Percentiles rank a stretch among this genome's conserved stretches.
phyloP scores from a whole-genome alignment of 495 filamentous ascomycete species.

The Parachaetomium inaequale region DNA sequence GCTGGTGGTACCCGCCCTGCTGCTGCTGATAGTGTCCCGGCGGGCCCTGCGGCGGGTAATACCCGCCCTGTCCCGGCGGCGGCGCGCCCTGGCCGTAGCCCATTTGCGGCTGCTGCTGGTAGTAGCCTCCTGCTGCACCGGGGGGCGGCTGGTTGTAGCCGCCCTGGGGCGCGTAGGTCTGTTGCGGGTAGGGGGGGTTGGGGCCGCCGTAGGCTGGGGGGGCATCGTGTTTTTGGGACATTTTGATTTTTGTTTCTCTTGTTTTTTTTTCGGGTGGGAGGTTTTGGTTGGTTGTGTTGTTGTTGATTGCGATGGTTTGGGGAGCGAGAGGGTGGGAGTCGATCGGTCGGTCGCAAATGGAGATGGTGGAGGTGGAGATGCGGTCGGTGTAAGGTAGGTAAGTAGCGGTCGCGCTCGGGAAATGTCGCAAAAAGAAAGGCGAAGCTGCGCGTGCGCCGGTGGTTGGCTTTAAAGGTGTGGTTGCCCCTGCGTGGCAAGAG shows the following conservation, averaged over 20 bases:
- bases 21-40: slow-evolving; percentile 25
- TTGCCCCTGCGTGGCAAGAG: slow-evolving; percentile 3
- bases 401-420: too few relatives aligned
- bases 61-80: slow-evolving; percentile 22
- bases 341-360: neutral
- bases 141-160: neutral
- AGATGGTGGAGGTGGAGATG: too few relatives aligned
- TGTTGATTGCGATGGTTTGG: neutral
- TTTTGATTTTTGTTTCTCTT: slow-evolving; percentile 11
- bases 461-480: neutral
- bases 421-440: neutral
- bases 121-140: slow-evolving; percentile 32
- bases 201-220: slow-evolving; percentile 43
- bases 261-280: neutral
- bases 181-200: slow-evolving; percentile 18
- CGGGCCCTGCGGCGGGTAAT: slow-evolving; percentile 13
- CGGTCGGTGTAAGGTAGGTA: too few relatives aligned
- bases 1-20: slow-evolving; percentile 20
- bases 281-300: neutral
- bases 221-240: slow-evolving; percentile 41
- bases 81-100: slow-evolving; percentile 35
- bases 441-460: neutral
- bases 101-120: slow-evolving; percentile 41
- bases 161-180: slow-evolving; percentile 16
- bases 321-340: neutral